Evolutionary conservation across 306 rosid species (phyloP).

Genomic region (Coriaria nepalensis): DNA sequence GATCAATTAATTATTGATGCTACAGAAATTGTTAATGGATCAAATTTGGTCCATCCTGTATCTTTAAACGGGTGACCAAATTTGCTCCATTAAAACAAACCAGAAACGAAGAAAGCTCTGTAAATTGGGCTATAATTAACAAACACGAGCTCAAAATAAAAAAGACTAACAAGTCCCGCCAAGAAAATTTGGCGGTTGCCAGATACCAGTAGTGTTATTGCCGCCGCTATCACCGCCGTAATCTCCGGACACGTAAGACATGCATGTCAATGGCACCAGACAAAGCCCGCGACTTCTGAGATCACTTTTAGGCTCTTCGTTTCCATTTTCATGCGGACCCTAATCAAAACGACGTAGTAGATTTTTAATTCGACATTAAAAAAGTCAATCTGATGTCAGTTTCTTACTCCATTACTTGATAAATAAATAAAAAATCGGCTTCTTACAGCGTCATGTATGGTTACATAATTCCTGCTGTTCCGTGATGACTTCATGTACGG

Average conservation of each 20-base stretch:
- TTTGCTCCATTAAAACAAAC: conserved; percentile 47
- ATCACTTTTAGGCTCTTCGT: conserved; percentile 36
- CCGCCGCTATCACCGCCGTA: conserved; percentile 7
- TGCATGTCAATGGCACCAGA: conserved; percentile 71
- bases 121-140: not conserved
- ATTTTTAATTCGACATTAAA: not conserved
- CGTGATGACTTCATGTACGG: conserved; percentile 71
- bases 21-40: conserved; percentile 45
- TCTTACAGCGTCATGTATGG: conserved; percentile 42
- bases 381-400: not conserved
- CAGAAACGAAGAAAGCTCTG: not conserved
- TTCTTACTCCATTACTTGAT: conserved; percentile 1
- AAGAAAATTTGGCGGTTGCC: conserved; percentile 46
- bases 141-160: not conserved
- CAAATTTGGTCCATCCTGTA: conserved; percentile 64
- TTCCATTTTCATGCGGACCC: conserved; percentile 24
- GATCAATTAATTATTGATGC: conserved; percentile 10
- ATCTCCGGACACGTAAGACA: conserved; percentile 56
- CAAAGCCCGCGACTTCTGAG: conserved; percentile 77
- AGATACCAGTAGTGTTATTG: conserved; percentile 8
- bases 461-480: conserved; percentile 25
- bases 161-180: conserved; percentile 22
- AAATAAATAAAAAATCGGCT: not conserved
- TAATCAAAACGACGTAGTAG: conserved; percentile 7
- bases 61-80: conserved; percentile 35